Base-by-base conservation (phyloP, 129 eudicot species). In the Glebionis coronaria region DNA sequence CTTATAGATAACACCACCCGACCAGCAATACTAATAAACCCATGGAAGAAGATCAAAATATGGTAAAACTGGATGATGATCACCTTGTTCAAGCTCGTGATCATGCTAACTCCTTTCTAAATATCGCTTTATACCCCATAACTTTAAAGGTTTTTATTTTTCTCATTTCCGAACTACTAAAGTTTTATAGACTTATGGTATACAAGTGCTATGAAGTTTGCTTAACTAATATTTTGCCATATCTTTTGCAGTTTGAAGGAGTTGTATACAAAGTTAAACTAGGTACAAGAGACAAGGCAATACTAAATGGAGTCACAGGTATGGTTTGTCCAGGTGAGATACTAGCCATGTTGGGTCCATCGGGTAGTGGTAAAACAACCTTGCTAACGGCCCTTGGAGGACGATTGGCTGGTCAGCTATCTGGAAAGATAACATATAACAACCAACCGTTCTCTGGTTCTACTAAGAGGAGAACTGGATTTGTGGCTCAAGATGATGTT, bases 301-400 rank as follows among this genome's bases (percentile, higher is more conserved):
- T 94, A 47, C 74, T 94, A 60, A 94, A 89, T 40, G 97, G 99
- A 12, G 79, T 94, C 11, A 80, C 90, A 2, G 97, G 99, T 21
- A 78, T 69, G 74, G 99, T 87, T 31, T 72, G 76, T 70, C 99
- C 99, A 25, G 99, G 99, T 67, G 97, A 94, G 78, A 73, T 94
- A 23, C 80, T 94, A 56, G 99, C 93, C n/a, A 94, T 94, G 99
- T 70, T 94, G 38, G 99, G 99, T 27, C 99, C 99, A 55, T 94
- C 99, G 0, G 99, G 99, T 65, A 94, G 99, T 45, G 99, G 99
- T 35, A 94, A 94, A 72, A 94, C 99, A 61, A 94, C 97, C 69
- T 79, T 94, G 14, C 87, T 94, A 2, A 88, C 97, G 7, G 99
- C 97, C 40, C 85, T 94, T 0, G 97, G 99, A 42, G 99, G 99